These are phyloP conservation scores for Cutaneotrichosporon spelunceum DNA, from an alignment of 1,284 basidiomycete genomes.

Conservation along the genomic window DNA sequence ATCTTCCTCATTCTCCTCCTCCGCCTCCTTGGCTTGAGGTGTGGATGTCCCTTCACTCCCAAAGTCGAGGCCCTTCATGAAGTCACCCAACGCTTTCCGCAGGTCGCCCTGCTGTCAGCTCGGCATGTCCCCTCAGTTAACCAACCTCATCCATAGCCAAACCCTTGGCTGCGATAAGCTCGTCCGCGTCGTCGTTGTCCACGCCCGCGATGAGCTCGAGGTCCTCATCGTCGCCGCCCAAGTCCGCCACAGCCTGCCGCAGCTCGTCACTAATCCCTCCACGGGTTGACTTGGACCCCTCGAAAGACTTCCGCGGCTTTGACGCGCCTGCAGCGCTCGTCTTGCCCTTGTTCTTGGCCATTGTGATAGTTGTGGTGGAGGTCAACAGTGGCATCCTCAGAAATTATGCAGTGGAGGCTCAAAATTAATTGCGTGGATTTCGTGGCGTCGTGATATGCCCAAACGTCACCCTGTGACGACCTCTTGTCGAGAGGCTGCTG, in stretches of 20 bases:
- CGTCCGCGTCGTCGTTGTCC: conserved; percentile 51
- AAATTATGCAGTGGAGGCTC: conserved; percentile 8
- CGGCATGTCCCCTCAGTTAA: background rate
- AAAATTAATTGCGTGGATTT: conserved; percentile 10
- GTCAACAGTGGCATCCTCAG: background rate
- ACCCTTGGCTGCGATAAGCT: conserved; percentile 24
- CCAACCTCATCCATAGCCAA: conserved; percentile 40
- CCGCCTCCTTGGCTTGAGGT: conserved; percentile 31
- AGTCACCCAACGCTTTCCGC: conserved; percentile 59
- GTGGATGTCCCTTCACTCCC: conserved; percentile 28
- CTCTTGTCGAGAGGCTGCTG: too few relatives aligned
- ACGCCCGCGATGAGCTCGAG: conserved; percentile 55
- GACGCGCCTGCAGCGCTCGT: background rate
- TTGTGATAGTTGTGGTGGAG: conserved; percentile 11
- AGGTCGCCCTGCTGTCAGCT: conserved; percentile 50
- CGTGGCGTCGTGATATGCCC: conserved; percentile 5
- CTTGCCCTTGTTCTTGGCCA: conserved; percentile 21
- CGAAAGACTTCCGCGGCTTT: conserved; percentile 5
- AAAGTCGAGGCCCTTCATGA: conserved; percentile 61
- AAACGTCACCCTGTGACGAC: background rate
- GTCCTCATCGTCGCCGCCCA: conserved; percentile 59
- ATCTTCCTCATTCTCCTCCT: conserved; percentile 30
- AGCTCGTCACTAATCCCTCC: conserved; percentile 37
- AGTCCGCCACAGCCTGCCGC: conserved; percentile 52
- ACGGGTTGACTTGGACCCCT: background rate